Conservation (phyloP, 306 rosid genomes). For the Astragalus glycyphyllos region DNA sequence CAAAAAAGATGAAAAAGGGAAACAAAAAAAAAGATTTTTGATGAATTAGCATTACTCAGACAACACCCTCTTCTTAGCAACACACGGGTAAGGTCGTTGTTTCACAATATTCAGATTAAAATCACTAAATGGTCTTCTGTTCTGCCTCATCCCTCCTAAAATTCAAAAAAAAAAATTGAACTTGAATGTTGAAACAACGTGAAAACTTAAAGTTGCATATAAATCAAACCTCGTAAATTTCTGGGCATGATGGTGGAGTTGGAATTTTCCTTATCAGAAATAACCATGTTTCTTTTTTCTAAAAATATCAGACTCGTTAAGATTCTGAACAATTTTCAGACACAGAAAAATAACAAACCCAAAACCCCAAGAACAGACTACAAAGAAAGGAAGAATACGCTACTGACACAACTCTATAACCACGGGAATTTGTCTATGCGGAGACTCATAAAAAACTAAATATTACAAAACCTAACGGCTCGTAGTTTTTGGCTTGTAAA, state of each 20-base stretch:
- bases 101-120: constrained; percentile 59
- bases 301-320: constrained; percentile 10
- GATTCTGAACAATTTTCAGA: constrained; percentile 33
- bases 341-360: too few relatives aligned
- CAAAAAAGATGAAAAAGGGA: not conserved
- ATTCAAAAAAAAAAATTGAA: constrained; percentile 5
- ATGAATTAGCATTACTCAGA: constrained; percentile 57
- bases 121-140: constrained; percentile 71
- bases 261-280: constrained; percentile 62
- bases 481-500: constrained; percentile 80
- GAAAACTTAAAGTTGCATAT: too few relatives aligned
- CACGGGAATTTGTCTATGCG: constrained; percentile 50
- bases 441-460: constrained; percentile 35
- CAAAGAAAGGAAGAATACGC: too few relatives aligned
- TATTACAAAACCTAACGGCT: constrained; percentile 69
- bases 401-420: too few relatives aligned
- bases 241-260: constrained; percentile 67
- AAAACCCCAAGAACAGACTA: too few relatives aligned
- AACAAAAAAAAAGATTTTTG: not conserved
- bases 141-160: constrained; percentile 61
- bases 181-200: too few relatives aligned
- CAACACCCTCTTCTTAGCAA: constrained; percentile 80
- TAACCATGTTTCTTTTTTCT: constrained; percentile 57
- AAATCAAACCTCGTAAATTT: constrained; percentile 62
- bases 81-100: constrained; percentile 75